Percentiles rank a stretch among this genome's conserved stretches.
These are phyloP conservation scores for Artemisia argyi DNA, from an alignment of 129 eudicot genomes.

Conservation along the genomic window DNA sequence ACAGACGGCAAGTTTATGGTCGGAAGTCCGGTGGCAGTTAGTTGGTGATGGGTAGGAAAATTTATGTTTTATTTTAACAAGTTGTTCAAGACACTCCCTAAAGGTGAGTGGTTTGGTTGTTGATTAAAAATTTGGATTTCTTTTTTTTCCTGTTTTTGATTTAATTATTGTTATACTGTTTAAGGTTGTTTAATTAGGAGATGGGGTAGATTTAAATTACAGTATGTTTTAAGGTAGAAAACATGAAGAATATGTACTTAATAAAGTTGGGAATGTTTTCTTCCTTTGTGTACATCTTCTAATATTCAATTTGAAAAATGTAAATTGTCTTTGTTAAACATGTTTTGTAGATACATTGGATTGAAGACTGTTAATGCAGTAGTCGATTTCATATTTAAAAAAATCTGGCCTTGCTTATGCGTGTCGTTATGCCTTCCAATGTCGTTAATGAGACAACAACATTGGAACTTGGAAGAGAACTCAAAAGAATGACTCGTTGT, in stretches of 20 bases:
- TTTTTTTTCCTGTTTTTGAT: conserved; percentile 1
- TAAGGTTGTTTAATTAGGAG: conserved; percentile 19
- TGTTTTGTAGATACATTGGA: not conserved
- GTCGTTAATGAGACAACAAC: no score
- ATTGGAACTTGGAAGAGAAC: no score
- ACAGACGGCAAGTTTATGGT: conserved; percentile 82
- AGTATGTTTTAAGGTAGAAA: conserved; percentile 29
- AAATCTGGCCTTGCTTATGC: no score
- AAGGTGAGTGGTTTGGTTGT: conserved; percentile 32
- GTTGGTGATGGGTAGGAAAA: conserved; percentile 56
- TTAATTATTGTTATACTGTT: conserved; percentile 15
- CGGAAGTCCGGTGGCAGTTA: conserved; percentile 85
- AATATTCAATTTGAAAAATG: not conserved
- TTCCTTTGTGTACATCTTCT: conserved; percentile 20
- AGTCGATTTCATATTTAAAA: not conserved
- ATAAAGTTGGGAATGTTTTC: conserved; percentile 37
- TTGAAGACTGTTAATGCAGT: not conserved
- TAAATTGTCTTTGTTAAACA: not conserved
- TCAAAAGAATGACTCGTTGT: no score
- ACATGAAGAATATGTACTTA: conserved; percentile 30
- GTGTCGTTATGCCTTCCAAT: no score
- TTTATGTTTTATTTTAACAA: conserved; percentile 22
- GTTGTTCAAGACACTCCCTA: conserved; percentile 30
- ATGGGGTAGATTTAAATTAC: conserved; percentile 19
- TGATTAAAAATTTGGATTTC: conserved; percentile 23